Conservation (phyloP, 176 grass and related monocot species). For the Oryza glumipatula region DNA sequence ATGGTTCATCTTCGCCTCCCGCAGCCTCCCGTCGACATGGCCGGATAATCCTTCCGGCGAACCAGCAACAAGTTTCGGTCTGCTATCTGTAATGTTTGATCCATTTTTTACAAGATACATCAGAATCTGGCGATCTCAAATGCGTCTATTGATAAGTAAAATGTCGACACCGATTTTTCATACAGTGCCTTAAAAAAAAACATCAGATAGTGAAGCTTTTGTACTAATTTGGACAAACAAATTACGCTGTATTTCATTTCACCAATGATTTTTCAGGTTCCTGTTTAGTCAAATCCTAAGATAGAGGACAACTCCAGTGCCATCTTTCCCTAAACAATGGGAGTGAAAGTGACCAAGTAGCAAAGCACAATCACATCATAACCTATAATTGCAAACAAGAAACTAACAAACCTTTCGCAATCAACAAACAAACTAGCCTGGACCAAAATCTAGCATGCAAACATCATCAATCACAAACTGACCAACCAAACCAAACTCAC, state of each 20-base stretch:
- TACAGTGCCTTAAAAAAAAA: neutral
- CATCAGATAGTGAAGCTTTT: neutral
- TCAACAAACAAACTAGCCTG: conserved; percentile 24
- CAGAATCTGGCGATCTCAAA: neutral
- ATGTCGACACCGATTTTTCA: neutral
- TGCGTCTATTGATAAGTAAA: neutral
- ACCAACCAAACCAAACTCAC: neutral
- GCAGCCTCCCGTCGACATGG: conserved; percentile 79
- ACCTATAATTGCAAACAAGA: conserved; percentile 12
- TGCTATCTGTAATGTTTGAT: conserved; percentile 74
- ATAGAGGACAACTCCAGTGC: neutral
- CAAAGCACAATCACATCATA: conserved; percentile 27
- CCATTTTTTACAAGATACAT: conserved; percentile 34
- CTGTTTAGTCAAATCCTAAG: neutral
- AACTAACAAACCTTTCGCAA: conserved; percentile 37
- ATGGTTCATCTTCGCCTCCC: conserved; percentile 86
- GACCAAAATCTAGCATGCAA: conserved; percentile 25
- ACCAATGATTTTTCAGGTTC: neutral
- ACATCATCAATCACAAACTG: conserved; percentile 19
- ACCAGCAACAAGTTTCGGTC: conserved; percentile 90
- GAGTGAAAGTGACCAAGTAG: conserved; percentile 3
- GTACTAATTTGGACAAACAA: neutral
- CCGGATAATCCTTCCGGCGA: conserved; percentile 82
- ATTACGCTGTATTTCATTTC: neutral
- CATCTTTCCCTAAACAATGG: conserved; percentile 1